phyloP scores from a whole-genome alignment of 352 stramenopile species.

The Globisporangium irregulare region DNA sequence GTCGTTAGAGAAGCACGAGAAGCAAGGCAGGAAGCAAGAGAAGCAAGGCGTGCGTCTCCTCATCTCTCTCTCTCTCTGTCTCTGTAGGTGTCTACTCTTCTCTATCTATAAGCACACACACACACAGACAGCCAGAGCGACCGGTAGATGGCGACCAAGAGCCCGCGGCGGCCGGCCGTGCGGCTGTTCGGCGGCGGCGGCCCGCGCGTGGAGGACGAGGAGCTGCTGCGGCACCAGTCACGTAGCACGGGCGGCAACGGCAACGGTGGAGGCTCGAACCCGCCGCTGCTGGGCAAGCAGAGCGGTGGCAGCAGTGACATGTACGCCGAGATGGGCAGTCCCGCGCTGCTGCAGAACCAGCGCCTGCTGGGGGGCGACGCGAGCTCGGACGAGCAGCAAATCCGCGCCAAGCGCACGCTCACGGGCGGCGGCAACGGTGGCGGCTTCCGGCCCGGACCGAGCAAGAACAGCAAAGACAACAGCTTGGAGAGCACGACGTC shows the following conservation, averaged over 20 bases:
- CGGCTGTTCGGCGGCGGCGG: conserved; percentile 53
- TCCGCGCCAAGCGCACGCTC: conserved; percentile 16
- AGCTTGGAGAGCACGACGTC: conserved; percentile 5
- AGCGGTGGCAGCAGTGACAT: conserved; percentile 21
- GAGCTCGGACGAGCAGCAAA: conserved; percentile 11
- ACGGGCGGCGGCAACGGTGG: conserved; percentile 17
- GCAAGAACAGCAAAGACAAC: conserved; percentile 4
- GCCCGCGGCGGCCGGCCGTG: conserved; percentile 22
- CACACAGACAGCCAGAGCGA: neutral
- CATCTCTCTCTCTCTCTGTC: neutral
- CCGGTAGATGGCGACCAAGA: conserved; percentile 18
- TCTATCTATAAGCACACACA: neutral
- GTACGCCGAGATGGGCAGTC: conserved; percentile 31
- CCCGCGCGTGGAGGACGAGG: conserved; percentile 50
- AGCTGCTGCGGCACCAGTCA: conserved; percentile 30
- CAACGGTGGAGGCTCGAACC: neutral
- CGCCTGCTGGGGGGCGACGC: conserved; percentile 16
- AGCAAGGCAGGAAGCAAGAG: neutral
- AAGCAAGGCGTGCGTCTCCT: neutral
- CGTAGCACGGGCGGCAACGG: conserved; percentile 26
- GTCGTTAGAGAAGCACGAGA: neutral
- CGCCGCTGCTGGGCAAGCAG: conserved; percentile 20
- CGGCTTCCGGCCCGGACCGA: conserved; percentile 1
- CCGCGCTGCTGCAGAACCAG: conserved; percentile 21
- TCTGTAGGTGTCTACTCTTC: neutral